These are phyloP conservation scores for Penicillium sp. DNA, from an alignment of 2,329 filamentous ascomycete genomes.

Conservation along the genomic window DNA sequence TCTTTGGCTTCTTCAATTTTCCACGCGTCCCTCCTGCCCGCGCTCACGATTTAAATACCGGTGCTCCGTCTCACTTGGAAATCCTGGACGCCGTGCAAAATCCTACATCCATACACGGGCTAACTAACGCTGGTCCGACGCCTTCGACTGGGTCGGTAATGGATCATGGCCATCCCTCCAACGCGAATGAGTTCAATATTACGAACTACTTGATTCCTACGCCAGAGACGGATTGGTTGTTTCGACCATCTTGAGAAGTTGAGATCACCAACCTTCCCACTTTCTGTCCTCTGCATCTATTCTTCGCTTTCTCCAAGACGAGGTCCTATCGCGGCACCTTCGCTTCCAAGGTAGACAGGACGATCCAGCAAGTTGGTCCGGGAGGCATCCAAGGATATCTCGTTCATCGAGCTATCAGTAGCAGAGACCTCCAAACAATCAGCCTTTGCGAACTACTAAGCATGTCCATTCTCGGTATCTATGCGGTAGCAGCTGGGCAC, in stretches of 20 bases:
- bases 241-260: slow-evolving; percentile 26
- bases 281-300: background rate
- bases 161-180: slow-evolving; percentile 19
- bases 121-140: slow-evolving; percentile 24
- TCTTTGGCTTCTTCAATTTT: slow-evolving; percentile 94
- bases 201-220: slow-evolving; percentile 47
- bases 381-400: no score
- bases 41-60: slow-evolving; percentile 23
- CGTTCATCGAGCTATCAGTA: no score
- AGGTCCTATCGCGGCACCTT: no score
- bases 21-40: slow-evolving; percentile 60
- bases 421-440: no score
- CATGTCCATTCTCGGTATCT: no score
- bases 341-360: no score
- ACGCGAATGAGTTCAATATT: slow-evolving; percentile 43
- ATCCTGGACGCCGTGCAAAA: slow-evolving; percentile 28
- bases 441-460: no score
- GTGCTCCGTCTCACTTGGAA: slow-evolving; percentile 26
- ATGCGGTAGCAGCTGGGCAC: no score
- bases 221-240: slow-evolving; percentile 47
- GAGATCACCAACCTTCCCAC: background rate
- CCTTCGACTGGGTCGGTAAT: slow-evolving; percentile 17
- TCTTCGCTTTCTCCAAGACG: background rate
- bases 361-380: no score
- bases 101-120: slow-evolving; percentile 38